A percentile compares a stretch with the other conserved stretches of the same genome.
Conservation (phyloP, 768 basidiomycete genomes). For the Mycena albidolilacea region DNA sequence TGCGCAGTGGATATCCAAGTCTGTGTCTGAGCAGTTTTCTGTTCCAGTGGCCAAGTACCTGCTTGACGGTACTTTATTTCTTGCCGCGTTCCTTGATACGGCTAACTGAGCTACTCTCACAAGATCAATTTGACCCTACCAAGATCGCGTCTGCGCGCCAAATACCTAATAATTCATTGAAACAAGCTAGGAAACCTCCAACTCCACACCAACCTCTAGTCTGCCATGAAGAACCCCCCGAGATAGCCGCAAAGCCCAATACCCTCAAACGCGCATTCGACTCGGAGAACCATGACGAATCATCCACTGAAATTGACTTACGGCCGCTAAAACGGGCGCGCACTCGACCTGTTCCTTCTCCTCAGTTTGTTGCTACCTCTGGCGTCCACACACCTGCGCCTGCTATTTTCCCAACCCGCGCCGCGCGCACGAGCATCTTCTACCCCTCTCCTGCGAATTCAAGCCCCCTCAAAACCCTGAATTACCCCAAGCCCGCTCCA, state of each 20-base stretch:
- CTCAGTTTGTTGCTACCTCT: constrained; percentile 4
- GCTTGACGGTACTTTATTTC: constrained; percentile 32
- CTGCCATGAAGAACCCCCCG: background rate
- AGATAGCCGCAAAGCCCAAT: constrained; percentile 14
- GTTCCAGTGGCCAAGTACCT: constrained; percentile 37
- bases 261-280: constrained; percentile 33
- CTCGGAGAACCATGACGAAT: constrained; percentile 25
- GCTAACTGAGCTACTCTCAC: background rate
- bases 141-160: constrained; percentile 16
- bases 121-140: constrained; percentile 35
- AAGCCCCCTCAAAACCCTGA: constrained; percentile 22
- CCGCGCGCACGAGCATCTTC: constrained; percentile 18
- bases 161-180: background rate
- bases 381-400: constrained; percentile 10
- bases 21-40: constrained; percentile 28
- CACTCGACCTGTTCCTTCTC: constrained; percentile 13
- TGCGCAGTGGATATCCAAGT: constrained; percentile 38
- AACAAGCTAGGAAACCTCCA: background rate
- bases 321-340: constrained; percentile 35
- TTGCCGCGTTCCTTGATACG: background rate
- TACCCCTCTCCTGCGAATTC: constrained; percentile 30
- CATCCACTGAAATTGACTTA: constrained; percentile 28
- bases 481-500: background rate
- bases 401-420: constrained; percentile 4
- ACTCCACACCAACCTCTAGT: background rate